Evolutionary conservation across 306 rosid genomes (phyloP).

Genomic region (Parietaria judaica): DNA sequence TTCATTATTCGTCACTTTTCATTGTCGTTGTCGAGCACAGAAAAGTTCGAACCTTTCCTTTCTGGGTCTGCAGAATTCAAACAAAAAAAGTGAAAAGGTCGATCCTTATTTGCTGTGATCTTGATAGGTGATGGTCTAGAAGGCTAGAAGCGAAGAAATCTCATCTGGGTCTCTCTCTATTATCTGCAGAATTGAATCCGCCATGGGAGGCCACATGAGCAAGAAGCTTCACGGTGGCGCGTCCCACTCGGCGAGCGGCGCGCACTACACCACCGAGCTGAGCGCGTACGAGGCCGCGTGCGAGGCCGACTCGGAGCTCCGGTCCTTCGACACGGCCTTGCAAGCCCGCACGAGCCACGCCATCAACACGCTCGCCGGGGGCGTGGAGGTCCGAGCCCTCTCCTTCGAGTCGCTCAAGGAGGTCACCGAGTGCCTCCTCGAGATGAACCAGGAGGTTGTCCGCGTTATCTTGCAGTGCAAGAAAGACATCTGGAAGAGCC

Average conservation of each 20-base stretch:
- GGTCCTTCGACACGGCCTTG: slow-evolving; percentile 57
- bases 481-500: slow-evolving; percentile 89
- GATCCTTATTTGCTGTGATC: slow-evolving; percentile 1
- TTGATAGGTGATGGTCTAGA: not conserved
- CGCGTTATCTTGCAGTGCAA: slow-evolving; percentile 84
- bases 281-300: slow-evolving; percentile 80
- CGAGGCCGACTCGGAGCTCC: slow-evolving; percentile 61
- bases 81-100: not conserved
- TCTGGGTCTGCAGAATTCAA: not conserved
- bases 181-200: slow-evolving; percentile 25
- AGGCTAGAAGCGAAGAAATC: slow-evolving; percentile 5
- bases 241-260: slow-evolving; percentile 5
- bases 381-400: slow-evolving; percentile 81
- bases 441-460: slow-evolving; percentile 94
- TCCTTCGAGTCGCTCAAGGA: slow-evolving; percentile 75
- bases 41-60: not conserved
- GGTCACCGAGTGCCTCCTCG: slow-evolving; percentile 74
- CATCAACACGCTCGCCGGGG: slow-evolving; percentile 66
- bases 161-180: slow-evolving; percentile 21
- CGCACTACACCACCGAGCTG: slow-evolving; percentile 53
- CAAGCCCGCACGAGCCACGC: slow-evolving; percentile 69
- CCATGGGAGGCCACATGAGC: slow-evolving; percentile 82
- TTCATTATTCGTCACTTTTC: slow-evolving; percentile 36
- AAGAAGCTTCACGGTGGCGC: slow-evolving; percentile 37
- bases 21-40: slow-evolving; percentile 7